Evolutionary conservation across 768 basidiomycete genomes (phyloP).

Genomic region (Pisolithus marmoratus): DNA sequence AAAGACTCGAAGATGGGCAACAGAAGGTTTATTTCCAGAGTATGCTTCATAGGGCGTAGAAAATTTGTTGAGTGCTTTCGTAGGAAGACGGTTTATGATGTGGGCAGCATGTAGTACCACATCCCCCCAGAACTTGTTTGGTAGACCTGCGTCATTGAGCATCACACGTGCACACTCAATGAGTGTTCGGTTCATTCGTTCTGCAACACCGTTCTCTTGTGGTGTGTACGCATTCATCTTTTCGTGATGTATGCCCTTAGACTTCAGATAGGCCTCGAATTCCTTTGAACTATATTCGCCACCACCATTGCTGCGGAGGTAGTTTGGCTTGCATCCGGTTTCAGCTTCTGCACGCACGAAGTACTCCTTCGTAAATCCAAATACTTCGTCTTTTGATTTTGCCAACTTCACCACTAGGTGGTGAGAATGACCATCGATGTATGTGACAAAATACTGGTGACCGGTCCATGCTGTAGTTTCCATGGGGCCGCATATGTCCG

Average conservation of each 20-base stretch:
- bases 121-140: constrained; percentile 2
- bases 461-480: too few relatives aligned
- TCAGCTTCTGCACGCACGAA: constrained; percentile 4
- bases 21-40: constrained; percentile 13
- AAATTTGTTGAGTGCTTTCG: not conserved
- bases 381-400: too few relatives aligned
- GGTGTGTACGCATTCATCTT: constrained; percentile 20
- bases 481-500: too few relatives aligned
- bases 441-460: too few relatives aligned
- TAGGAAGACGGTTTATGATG: not conserved
- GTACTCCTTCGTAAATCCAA: too few relatives aligned
- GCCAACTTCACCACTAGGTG: constrained; percentile 6
- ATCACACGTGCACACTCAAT: constrained; percentile 26
- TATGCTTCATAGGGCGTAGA: constrained; percentile 21
- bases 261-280: constrained; percentile 3
- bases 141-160: constrained; percentile 10
- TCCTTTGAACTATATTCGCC: constrained; percentile 12
- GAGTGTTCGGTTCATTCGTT: constrained; percentile 33
- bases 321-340: constrained; percentile 12
- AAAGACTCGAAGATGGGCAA: constrained; percentile 13
- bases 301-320: constrained; percentile 17
- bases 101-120: not conserved
- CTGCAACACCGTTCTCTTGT: constrained; percentile 41
- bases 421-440: too few relatives aligned
- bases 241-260: constrained; percentile 13